A percentile compares a stretch with the other conserved stretches of the same genome.
Evolutionary conservation across 306 rosid species (phyloP).

Genomic region (Prunus campanulata): DNA sequence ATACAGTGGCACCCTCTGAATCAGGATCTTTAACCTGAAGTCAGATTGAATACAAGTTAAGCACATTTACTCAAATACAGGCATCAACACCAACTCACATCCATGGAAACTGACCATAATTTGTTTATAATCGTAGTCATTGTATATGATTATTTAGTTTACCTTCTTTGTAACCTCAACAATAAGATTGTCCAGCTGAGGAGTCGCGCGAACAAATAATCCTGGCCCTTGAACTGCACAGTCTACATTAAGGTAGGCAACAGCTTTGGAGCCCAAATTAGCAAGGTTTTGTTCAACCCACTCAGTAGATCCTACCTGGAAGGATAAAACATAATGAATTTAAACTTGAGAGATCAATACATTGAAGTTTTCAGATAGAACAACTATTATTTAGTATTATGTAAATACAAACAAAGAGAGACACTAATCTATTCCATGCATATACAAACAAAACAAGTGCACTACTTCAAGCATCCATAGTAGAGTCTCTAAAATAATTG

Average conservation of each 20-base stretch:
- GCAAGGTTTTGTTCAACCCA: slow-evolving; percentile 95
- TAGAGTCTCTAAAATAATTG: not conserved
- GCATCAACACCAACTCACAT: not conserved
- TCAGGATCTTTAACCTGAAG: slow-evolving; percentile 94
- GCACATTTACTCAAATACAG: slow-evolving; percentile 11
- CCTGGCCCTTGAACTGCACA: slow-evolving; percentile 96
- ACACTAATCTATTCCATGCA: not conserved
- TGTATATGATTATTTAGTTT: not conserved
- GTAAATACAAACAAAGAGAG: not conserved
- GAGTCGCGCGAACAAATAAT: slow-evolving; percentile 79
- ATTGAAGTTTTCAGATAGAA: not conserved
- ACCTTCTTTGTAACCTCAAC: slow-evolving; percentile 78
- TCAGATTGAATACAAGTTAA: slow-evolving; percentile 19
- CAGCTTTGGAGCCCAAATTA: slow-evolving; percentile 73
- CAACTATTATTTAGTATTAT: not conserved
- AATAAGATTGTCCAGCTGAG: slow-evolving; percentile 85
- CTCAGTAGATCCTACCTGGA: slow-evolving; percentile 93
- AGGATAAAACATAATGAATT: slow-evolving; percentile 19
- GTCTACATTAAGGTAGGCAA: slow-evolving; percentile 93
- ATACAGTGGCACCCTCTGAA: slow-evolving; percentile 44
- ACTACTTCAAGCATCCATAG: not conserved
- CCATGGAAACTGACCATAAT: not conserved
- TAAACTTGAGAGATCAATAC: not conserved
- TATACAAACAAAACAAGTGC: not conserved
- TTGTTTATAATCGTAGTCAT: not conserved